A percentile compares a stretch with the other conserved stretches of the same genome.
Evolutionary conservation across 768 basidiomycete genomes (phyloP).

Genomic region (Tricholoma furcatifolium): DNA sequence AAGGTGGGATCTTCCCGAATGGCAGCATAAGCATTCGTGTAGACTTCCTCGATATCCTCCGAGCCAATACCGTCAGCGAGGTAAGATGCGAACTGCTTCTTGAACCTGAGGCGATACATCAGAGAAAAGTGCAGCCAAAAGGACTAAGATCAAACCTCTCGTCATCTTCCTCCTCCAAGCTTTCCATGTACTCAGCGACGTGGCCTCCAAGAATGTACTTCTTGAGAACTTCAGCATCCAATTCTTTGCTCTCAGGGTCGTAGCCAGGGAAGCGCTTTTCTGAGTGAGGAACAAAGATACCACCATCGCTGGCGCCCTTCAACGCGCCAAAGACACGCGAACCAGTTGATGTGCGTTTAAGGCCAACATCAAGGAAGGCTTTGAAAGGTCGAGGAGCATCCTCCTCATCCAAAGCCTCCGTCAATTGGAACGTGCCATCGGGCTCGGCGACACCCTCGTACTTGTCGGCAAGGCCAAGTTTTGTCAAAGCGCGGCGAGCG

Average conservation of each 20-base stretch:
- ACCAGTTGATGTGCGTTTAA: constrained; percentile 97
- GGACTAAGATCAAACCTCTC: constrained; percentile 60
- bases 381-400: constrained; percentile 99
- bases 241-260: constrained; percentile 88
- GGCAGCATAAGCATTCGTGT: constrained; percentile 87
- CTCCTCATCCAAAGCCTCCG: constrained; percentile 86
- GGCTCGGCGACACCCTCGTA: constrained; percentile 94
- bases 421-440: constrained; percentile 79
- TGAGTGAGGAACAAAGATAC: constrained; percentile 96
- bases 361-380: constrained; percentile 96
- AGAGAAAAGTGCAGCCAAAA: neutral
- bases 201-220: constrained; percentile 99
- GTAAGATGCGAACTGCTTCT: constrained; percentile 95
- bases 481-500: constrained; percentile 92
- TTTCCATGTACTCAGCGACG: constrained; percentile 99
- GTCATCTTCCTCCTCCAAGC: constrained; percentile 98
- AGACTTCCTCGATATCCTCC: constrained; percentile 97
- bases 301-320: constrained; percentile 98
- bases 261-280: constrained; percentile 98
- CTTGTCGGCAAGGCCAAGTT: constrained; percentile 96
- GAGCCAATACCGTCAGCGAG: constrained; percentile 95
- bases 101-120: constrained; percentile 58
- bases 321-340: constrained; percentile 97
- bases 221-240: constrained; percentile 92
- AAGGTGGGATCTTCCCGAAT: constrained; percentile 94